phyloP scores from a whole-genome alignment of 1,139 yeast genomes.

The Zygosaccharomyces pseudobailii region DNA sequence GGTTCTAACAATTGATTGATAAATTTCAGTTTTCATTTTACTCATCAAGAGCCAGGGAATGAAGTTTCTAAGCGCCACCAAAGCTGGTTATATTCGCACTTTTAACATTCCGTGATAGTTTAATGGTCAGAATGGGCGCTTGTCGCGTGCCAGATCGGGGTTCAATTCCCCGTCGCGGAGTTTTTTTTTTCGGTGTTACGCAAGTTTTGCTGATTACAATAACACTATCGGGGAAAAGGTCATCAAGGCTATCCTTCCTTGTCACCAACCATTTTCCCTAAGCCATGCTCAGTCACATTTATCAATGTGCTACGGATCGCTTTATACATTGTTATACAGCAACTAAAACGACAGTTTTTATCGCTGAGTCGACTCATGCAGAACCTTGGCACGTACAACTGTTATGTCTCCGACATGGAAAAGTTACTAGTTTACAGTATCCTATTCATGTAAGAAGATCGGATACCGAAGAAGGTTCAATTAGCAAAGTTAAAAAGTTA shows the following conservation, averaged over 20 bases:
- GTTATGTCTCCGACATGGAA: slow-evolving; percentile 3
- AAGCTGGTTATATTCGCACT: background rate
- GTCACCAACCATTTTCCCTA: no score
- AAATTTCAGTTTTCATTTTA: background rate
- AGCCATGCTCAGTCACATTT: background rate
- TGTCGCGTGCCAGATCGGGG: slow-evolving; percentile 40
- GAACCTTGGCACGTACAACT: slow-evolving; percentile 5
- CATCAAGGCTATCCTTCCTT: no score
- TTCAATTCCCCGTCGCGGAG: slow-evolving; percentile 40
- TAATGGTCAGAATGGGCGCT: slow-evolving; percentile 38
- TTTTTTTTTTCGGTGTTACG: background rate
- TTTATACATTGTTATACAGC: slow-evolving; percentile 13
- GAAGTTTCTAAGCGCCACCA: no score
- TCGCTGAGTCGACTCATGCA: slow-evolving; percentile 10
- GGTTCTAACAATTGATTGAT: background rate
- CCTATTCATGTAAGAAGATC: slow-evolving; percentile 1
- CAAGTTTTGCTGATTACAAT: background rate
- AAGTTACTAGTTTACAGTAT: slow-evolving; percentile 2
- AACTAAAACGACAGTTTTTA: slow-evolving; percentile 7
- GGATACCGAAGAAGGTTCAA: background rate
- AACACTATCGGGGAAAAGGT: no score
- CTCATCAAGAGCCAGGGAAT: background rate
- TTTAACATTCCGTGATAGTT: slow-evolving; percentile 33
- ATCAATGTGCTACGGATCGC: background rate
- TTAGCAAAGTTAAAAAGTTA: background rate